Base-by-base conservation (phyloP, 805 yeast genomes). In the Kodamaea leandrae region DNA sequence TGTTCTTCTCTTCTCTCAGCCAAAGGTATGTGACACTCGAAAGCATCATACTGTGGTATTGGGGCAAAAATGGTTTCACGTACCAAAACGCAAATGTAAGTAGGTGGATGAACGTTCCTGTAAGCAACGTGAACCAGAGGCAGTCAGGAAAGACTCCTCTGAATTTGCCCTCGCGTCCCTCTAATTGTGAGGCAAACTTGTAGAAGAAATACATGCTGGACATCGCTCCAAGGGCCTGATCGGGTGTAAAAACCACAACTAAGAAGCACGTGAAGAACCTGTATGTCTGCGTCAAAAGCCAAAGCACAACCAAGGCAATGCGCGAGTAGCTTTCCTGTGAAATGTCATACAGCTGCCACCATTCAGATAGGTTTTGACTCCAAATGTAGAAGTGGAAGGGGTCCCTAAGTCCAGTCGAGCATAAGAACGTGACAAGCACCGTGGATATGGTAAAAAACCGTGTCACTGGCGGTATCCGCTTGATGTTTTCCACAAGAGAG, bases 1-100 rank as follows among this genome's bases (percentile, higher is more conserved):
- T 66, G 54, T 77, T 71, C 55, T 78, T 72, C 55, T 71, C 75
- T 14, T 72, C 67, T 30, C 83, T 62, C 19, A 83, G 74, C 86
- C 86, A 82, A 17, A 81, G 71, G 52, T 71, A 78, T 3, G 82
- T 76, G 34, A 80, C 64, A 35, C 83, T 77, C 13, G 78, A 71
- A 27, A 76, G 54, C 48, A 80, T 63, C 42, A 76, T 72, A 30
- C 52, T 53, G 49, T 68, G 72, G 20, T 47, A 37, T 36, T 43
- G 47, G 14, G 16, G 15, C 24, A 25, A 8, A 13, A 16, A n/a
- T n/a, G n/a, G n/a, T n/a, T n/a, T n/a, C n/a, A n/a, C n/a, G n/a
- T n/a, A n/a, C n/a, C n/a, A n/a, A n/a, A n/a, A n/a, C n/a, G n/a
- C n/a, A n/a, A n/a, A n/a, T 3, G 28, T 6, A 12, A 34, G 25